phyloP scores from a whole-genome alignment of 805 yeast genomes.

The Yarrowia phangngaensis region DNA sequence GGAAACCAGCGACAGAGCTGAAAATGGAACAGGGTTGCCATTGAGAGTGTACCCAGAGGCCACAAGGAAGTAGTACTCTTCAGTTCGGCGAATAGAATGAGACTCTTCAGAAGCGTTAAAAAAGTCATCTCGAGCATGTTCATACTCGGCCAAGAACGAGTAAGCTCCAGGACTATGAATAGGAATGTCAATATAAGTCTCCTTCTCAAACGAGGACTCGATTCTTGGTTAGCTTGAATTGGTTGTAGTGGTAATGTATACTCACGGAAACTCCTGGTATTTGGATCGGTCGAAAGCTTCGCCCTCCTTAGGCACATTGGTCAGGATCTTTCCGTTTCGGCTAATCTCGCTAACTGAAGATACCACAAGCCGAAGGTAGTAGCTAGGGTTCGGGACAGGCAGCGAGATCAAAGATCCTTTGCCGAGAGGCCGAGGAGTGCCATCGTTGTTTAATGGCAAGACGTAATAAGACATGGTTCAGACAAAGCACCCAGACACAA shows the following conservation, averaged over 20 bases:
- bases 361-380: slow-evolving; percentile 54
- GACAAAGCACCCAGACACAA: no score
- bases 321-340: slow-evolving; percentile 66
- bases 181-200: slow-evolving; percentile 56
- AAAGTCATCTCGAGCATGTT: slow-evolving; percentile 34
- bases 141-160: slow-evolving; percentile 65
- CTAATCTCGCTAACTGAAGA: slow-evolving; percentile 73
- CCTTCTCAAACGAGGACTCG: slow-evolving; percentile 58
- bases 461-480: slow-evolving; percentile 26
- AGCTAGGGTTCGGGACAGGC: slow-evolving; percentile 43
- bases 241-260: slow-evolving; percentile 30
- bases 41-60: slow-evolving; percentile 68
- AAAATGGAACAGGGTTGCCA: slow-evolving; percentile 55
- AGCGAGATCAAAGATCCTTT: slow-evolving; percentile 41
- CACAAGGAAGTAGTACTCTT: slow-evolving; percentile 54
- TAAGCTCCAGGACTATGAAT: slow-evolving; percentile 75
- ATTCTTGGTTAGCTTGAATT: slow-evolving; percentile 42
- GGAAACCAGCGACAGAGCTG: slow-evolving; percentile 76
- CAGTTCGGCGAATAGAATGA: slow-evolving; percentile 39
- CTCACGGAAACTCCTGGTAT: slow-evolving; percentile 44
- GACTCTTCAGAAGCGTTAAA: slow-evolving; percentile 27
- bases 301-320: slow-evolving; percentile 59
- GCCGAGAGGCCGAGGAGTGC: slow-evolving; percentile 36
- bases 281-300: slow-evolving; percentile 53
- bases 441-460: slow-evolving; percentile 34